Conservation (phyloP, 768 basidiomycete genomes). For the Boletus vinaceobasis region DNA sequence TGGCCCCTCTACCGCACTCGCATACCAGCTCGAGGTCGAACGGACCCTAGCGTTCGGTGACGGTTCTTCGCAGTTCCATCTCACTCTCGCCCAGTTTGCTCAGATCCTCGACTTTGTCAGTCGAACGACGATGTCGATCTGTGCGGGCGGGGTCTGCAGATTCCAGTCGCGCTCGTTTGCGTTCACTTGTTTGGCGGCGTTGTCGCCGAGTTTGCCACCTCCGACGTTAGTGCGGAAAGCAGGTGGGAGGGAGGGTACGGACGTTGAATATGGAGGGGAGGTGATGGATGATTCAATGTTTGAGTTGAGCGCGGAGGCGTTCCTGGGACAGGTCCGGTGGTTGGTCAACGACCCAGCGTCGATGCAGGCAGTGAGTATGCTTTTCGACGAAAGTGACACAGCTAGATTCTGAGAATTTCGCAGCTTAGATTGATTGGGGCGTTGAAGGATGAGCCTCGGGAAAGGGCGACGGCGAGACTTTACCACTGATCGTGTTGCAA, state of each 20-base stretch:
- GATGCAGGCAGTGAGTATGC: slow-evolving; percentile 2
- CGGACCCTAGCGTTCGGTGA: too few species aligned
- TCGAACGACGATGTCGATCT: too few species aligned
- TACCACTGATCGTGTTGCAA: neutral
- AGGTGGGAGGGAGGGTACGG: neutral
- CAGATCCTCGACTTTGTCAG: too few species aligned
- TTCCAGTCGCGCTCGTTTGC: too few species aligned
- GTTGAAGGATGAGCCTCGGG: neutral
- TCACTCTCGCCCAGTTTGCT: too few species aligned
- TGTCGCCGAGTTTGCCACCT: too few species aligned
- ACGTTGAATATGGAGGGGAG: neutral
- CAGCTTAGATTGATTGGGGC: neutral
- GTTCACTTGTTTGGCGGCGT: too few species aligned
- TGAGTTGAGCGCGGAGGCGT: slow-evolving; percentile 9
- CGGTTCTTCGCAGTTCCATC: too few species aligned
- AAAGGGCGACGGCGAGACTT: neutral
- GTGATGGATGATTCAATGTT: slow-evolving; percentile 8
- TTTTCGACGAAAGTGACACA: neutral
- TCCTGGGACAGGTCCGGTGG: slow-evolving; percentile 5
- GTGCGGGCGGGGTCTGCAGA: too few species aligned
- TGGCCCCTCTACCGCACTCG: too few species aligned
- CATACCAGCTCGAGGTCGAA: too few species aligned
- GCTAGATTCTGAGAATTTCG: neutral
- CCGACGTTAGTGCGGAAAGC: neutral
- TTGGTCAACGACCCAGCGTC: neutral